Conservation (phyloP, 2,329 filamentous ascomycete species). For the Pseudogymnoascus sp. region DNA sequence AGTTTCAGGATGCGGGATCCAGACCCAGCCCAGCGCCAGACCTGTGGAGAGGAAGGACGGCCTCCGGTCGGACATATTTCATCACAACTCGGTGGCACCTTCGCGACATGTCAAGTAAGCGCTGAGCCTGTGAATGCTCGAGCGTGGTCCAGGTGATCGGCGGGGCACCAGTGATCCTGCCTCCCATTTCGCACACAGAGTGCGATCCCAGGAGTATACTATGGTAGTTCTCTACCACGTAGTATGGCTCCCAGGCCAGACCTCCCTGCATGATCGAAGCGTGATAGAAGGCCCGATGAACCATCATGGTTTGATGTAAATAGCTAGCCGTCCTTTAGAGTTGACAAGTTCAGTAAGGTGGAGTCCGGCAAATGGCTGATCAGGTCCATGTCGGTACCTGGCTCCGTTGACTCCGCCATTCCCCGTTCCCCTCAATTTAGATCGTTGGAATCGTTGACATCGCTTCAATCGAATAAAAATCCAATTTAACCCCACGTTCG, state of each 20-base stretch:
- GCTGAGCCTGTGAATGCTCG: neutral
- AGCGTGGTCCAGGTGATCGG: neutral
- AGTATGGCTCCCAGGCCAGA: neutral
- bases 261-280: neutral
- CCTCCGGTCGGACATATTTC: neutral
- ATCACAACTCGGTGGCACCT: neutral
- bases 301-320: neutral
- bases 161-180: neutral
- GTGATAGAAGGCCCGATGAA: conserved; percentile 3
- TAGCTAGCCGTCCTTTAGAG: conserved; percentile 2
- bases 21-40: neutral
- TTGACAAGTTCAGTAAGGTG: conserved; percentile 6
- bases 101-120: neutral
- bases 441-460: neutral
- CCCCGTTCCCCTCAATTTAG: neutral
- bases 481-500: neutral
- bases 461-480: neutral
- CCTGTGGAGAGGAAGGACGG: neutral
- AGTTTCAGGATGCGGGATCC: neutral
- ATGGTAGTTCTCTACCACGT: neutral
- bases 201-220: neutral
- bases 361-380: conserved; percentile 5
- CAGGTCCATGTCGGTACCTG: neutral
- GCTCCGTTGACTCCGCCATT: neutral
- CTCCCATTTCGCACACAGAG: neutral